These are phyloP conservation scores for Aspergillus diversus DNA, from an alignment of 495 filamentous ascomycete species.

Conservation along the genomic window DNA sequence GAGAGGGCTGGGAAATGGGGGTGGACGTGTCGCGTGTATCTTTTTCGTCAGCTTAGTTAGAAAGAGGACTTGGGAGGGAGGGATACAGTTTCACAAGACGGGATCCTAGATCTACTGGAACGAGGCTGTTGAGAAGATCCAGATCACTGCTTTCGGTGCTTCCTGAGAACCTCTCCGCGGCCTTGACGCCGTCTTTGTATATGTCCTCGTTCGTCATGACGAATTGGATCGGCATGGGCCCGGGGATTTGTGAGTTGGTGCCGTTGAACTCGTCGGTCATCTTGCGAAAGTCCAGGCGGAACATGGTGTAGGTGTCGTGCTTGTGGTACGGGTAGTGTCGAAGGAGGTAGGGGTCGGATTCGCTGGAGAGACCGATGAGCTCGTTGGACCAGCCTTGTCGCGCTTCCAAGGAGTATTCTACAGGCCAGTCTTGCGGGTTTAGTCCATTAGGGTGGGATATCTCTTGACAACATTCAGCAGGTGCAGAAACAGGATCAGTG, in stretches of 20 bases:
- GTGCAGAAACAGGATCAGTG: too few species aligned
- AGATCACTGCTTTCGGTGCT: not conserved
- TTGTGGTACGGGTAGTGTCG: not conserved
- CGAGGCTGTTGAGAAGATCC: not conserved
- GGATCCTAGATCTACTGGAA: slow-evolving; percentile 1
- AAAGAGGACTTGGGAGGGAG: not conserved
- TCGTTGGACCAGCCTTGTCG: not conserved
- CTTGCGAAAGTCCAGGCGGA: slow-evolving; percentile 3
- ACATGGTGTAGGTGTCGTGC: not conserved
- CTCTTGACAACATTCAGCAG: too few species aligned
- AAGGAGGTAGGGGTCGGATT: slow-evolving; percentile 3
- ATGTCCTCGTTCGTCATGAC: slow-evolving; percentile 10
- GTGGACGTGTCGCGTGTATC: slow-evolving; percentile 6
- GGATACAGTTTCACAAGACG: not conserved
- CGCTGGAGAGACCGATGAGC: slow-evolving; percentile 1
- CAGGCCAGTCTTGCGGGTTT: not conserved
- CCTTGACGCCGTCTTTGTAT: not conserved
- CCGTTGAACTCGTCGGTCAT: not conserved
- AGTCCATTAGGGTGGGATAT: too few species aligned
- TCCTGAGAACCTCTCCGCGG: not conserved
- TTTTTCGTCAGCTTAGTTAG: not conserved
- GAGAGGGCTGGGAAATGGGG: not conserved
- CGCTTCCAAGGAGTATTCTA: not conserved
- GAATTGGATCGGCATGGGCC: not conserved
- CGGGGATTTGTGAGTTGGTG: not conserved